Conservation (phyloP, 106 monocot genomes). For the Gastrodia elata region DNA sequence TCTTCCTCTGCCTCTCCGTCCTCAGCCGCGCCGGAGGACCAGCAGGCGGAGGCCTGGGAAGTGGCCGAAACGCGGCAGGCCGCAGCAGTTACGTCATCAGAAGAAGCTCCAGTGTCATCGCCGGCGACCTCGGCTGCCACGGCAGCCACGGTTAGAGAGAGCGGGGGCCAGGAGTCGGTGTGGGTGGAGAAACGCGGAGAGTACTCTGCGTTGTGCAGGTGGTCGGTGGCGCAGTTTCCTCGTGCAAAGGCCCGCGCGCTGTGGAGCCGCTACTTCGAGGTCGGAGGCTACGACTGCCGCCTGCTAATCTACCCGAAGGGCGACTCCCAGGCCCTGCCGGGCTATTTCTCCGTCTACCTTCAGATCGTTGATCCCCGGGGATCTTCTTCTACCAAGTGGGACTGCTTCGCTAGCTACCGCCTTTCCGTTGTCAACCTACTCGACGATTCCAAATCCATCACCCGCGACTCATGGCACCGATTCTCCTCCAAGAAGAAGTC, state of each 20-base stretch:
- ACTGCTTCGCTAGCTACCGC: slow-evolving; percentile 80
- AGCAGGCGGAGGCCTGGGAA: not conserved
- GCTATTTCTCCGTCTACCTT: slow-evolving; percentile 81
- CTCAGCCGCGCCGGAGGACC: not conserved
- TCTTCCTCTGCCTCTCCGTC: slow-evolving; percentile 2
- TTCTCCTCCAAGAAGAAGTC: slow-evolving; percentile 93
- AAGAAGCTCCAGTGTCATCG: not conserved
- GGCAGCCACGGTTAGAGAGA: not conserved
- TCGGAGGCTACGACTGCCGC: slow-evolving; percentile 87
- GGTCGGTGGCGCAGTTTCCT: slow-evolving; percentile 56
- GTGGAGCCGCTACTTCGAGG: slow-evolving; percentile 87
- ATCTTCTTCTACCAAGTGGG: slow-evolving; percentile 47
- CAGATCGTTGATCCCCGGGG: slow-evolving; percentile 87
- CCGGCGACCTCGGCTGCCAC: slow-evolving; percentile 2
- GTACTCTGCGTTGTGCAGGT: slow-evolving; percentile 60
- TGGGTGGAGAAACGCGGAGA: slow-evolving; percentile 41
- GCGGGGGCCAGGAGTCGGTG: slow-evolving; percentile 21
- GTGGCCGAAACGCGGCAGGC: slow-evolving; percentile 4
- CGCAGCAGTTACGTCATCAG: slow-evolving; percentile 7
- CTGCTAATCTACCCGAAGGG: slow-evolving; percentile 81
- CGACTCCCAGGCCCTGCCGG: slow-evolving; percentile 80
- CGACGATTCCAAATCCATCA: slow-evolving; percentile 54
- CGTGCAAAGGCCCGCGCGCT: slow-evolving; percentile 54
- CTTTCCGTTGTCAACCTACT: slow-evolving; percentile 46
- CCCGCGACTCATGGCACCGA: slow-evolving; percentile 86